A percentile compares a stretch with the other conserved stretches of the same genome.
Evolutionary conservation across 805 yeast species (phyloP).

Genomic region (Cyberlindnera euphorbiae): DNA sequence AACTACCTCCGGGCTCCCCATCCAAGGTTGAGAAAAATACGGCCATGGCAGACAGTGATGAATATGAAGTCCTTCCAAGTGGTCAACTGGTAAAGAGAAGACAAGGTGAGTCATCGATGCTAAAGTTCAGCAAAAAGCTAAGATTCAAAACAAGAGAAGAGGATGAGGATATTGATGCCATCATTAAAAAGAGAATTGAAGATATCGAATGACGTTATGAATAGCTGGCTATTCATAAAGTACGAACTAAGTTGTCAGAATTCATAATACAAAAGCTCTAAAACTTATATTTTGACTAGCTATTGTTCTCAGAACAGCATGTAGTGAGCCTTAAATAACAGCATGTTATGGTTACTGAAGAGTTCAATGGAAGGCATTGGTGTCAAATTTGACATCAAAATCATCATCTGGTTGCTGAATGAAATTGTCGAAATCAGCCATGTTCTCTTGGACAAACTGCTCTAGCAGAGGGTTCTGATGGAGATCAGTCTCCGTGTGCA

Average conservation of each 20-base stretch:
- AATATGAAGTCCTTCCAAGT: slow-evolving; percentile 64
- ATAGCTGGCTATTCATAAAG: slow-evolving; percentile 10
- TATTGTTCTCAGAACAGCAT: too few species aligned
- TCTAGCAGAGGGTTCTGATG: slow-evolving; percentile 10
- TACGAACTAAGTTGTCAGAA: too few species aligned
- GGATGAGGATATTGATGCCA: slow-evolving; percentile 39
- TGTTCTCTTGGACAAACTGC: slow-evolving; percentile 14
- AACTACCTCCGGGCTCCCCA: slow-evolving; percentile 47
- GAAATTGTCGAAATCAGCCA: slow-evolving; percentile 13
- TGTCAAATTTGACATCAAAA: slow-evolving; percentile 1
- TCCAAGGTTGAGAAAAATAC: slow-evolving; percentile 30
- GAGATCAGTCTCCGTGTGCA: slow-evolving; percentile 2
- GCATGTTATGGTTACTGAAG: too few species aligned
- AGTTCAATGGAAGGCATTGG: too few species aligned
- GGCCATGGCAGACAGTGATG: slow-evolving; percentile 21
- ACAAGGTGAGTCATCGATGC: slow-evolving; percentile 24
- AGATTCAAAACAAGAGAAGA: slow-evolving; percentile 24
- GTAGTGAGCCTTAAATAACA: too few species aligned
- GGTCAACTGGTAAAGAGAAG: slow-evolving; percentile 55
- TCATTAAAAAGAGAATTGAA: slow-evolving; percentile 45
- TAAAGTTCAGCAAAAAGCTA: slow-evolving; percentile 35
- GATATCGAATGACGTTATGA: slow-evolving; percentile 28
- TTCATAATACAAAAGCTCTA: too few species aligned
- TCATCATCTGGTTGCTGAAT: slow-evolving; percentile 14
- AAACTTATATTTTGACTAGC: too few species aligned